Base-by-base conservation (phyloP, 1,139 yeast species). In the Geotrichum macrosporum region DNA sequence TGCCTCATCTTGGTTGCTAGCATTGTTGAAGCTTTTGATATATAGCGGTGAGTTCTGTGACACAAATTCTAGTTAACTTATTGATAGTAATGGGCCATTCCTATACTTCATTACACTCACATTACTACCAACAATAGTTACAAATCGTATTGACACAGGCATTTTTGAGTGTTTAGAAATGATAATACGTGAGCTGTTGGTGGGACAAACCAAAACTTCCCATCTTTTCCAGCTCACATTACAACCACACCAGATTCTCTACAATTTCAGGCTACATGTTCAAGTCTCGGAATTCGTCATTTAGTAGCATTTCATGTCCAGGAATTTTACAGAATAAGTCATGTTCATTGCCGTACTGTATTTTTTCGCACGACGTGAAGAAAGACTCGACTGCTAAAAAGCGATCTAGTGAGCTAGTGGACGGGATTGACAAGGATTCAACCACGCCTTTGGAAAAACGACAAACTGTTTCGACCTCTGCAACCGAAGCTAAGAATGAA, bases 21-120 rank as follows among this genome's bases (percentile, higher is more conserved):
- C 15, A 4, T 27, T 44, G 33, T 55, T 57, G 33, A 55, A 60
- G 9, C 59, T 45, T 38, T 50, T 51, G 33, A 64, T 49, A 36
- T 56, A 63, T 15, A 63, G 51, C 9, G 66, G 66, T 2, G 60
- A 51, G 50, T 61, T 63, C 63, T 61, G 32, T 35, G 45, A 27
- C 18, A 27, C 20, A 41, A 16, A 16, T 4, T 10, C 13, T 13
- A 20, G 20, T 13, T 21, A 18, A 10, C 10, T 22, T 5, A 19
- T 12, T 15, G 19, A 6, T 18, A 22, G 20, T 10, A 18, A 26
- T 20, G n/a, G 9, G 10, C n/a, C n/a, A n/a, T n/a, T n/a, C n/a
- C n/a, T n/a, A n/a, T n/a, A n/a, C n/a, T 16, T 20, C 13, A 26
- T 22, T 16, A 5, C 4, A 49, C 64, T 40, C 51, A 61, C 65